These are phyloP conservation scores for Acanthamoeba castellanii DNA, from an alignment of 208 protist species.

Conservation along the genomic window DNA sequence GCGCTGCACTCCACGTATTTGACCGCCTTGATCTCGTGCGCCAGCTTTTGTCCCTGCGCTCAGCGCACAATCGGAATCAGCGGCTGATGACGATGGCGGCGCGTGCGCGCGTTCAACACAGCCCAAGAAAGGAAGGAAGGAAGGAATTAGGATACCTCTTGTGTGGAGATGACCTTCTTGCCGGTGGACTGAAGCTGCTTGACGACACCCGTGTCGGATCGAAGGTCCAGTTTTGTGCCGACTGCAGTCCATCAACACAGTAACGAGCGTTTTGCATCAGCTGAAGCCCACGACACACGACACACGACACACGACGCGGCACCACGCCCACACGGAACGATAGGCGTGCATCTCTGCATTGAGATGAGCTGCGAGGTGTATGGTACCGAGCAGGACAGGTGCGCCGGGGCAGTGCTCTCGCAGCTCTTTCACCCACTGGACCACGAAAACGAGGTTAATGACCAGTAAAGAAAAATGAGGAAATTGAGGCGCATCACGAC, in stretches of 20 bases:
- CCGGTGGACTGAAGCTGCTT: neutral
- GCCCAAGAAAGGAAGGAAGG: neutral
- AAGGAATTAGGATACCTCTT: slow-evolving; percentile 12
- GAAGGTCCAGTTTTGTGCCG: slow-evolving; percentile 42
- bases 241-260: neutral
- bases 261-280: neutral
- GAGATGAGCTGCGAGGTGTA: neutral
- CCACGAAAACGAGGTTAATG: neutral
- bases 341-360: neutral
- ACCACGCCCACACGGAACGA: neutral
- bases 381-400: neutral
- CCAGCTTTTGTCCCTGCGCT: slow-evolving; percentile 21
- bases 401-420: slow-evolving; percentile 25
- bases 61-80: neutral
- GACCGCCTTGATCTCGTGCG: slow-evolving; percentile 40
- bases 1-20: slow-evolving; percentile 60
- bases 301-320: neutral
- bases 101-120: neutral
- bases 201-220: neutral
- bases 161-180: slow-evolving; percentile 45
- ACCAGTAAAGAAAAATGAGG: neutral
- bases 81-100: neutral
- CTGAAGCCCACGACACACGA: too few relatives aligned
- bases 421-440: slow-evolving; percentile 49
- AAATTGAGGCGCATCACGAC: neutral